Conservation (phyloP, 192 early-diverging fungal genomes). For the Backusella macrospora region DNA sequence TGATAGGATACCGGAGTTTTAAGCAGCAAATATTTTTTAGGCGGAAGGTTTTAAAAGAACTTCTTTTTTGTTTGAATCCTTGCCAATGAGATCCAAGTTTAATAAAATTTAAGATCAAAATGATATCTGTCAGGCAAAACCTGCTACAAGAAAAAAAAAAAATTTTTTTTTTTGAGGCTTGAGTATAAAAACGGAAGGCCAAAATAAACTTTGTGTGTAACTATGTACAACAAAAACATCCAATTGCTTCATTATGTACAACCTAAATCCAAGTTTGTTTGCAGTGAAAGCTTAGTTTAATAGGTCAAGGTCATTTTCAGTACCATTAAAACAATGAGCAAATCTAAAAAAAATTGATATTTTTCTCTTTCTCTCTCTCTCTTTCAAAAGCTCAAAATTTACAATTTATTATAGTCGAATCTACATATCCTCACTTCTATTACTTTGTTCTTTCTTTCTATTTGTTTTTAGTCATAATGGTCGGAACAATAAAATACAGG, state of each 20-base stretch:
- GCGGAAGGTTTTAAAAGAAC: slow-evolving; percentile 8
- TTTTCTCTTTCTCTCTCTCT: background rate
- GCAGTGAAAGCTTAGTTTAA: background rate
- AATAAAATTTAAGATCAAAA: background rate
- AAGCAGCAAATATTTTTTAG: background rate
- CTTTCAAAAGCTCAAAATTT: background rate
- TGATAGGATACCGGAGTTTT: slow-evolving; percentile 14
- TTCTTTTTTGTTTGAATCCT: slow-evolving; percentile 1
- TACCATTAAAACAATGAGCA: background rate
- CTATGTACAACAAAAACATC: background rate
- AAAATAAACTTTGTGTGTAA: slow-evolving; percentile 5
- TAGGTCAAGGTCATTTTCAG: background rate
- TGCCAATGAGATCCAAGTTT: background rate
- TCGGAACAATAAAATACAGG: background rate
- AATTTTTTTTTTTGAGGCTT: too few species aligned
- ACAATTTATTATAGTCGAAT: too few species aligned
- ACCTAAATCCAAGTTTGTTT: background rate
- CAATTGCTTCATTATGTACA: background rate
- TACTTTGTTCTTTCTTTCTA: background rate
- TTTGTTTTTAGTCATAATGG: background rate
- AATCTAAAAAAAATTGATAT: background rate
- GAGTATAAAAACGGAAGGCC: background rate
- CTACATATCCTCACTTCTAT: background rate
- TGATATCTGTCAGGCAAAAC: slow-evolving; percentile 11
- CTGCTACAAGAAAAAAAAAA: background rate